Evolutionary conservation across 176 grass and related monocot genomes (phyloP), one percentile per base, ranked within the genome.

Genomic region (Areca catechu): DNA sequence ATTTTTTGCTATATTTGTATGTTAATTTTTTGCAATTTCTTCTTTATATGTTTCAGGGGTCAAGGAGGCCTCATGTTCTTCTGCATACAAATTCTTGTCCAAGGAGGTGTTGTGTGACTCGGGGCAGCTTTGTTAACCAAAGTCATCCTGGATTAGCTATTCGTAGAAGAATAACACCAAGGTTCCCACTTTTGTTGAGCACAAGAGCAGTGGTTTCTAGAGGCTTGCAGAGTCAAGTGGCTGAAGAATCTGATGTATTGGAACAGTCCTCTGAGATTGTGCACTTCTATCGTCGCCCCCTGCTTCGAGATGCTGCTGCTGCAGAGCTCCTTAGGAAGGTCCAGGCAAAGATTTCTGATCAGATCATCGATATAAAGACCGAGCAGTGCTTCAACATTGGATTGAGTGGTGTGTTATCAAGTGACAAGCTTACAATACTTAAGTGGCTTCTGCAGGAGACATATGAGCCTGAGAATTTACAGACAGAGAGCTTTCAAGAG

Each of bases 371-470:
- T 51, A 82, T 95, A 58, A 75, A 75, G 75, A 86, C 85, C 0
- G 85, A 89, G 66, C 85, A 83, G 54, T 95, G 90, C 62, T 95
- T 95, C 69, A 95, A 95, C 55, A 65, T 95, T 48, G 72, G 87
- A n/a, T 59, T 89, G 65, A 67, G 67, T 52, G 68, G 37, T 57
- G 12, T 62, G 27, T 30, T 86, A 20, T 62, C 82, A 30, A 19
- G 53, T 22, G 76, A 75, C 30, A 89, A 95, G 72, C 79, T 95
- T 29, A 51, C 74, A 71, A 74, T 62, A 27, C 82, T 95, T 62
- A 61, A 77, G 16, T 95, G 90, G 90, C 79, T 95, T 78, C 62
- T 95, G 60, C 78, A 75, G 49, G 85, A 95, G 75, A 95, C 82
- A 15, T 95, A 83, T 70, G 78, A 95, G 62, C 85, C 85, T 24